phyloP scores from a whole-genome alignment of 2,329 filamentous ascomycete genomes.

The Acrocalymma vagum region DNA sequence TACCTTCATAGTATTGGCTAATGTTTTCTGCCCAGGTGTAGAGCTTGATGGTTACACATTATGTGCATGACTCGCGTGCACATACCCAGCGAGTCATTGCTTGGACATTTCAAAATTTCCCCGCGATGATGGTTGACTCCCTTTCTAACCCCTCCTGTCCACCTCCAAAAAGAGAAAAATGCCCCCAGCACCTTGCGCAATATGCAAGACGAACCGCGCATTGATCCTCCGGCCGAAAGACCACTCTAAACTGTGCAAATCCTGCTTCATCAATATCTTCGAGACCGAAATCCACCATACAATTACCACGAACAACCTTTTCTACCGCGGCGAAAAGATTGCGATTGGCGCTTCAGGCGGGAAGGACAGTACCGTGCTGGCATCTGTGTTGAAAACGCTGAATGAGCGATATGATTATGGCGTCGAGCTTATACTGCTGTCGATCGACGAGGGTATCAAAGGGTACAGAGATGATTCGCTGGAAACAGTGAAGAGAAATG shows the following conservation, averaged over 20 bases:
- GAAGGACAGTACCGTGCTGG: slow-evolving; percentile 96
- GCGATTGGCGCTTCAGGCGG: slow-evolving; percentile 97
- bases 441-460: slow-evolving; percentile 96
- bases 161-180: too few species aligned
- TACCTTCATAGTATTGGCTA: too few species aligned
- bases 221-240: slow-evolving; percentile 96
- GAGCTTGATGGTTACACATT: too few species aligned
- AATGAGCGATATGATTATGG: slow-evolving; percentile 91
- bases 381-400: slow-evolving; percentile 91
- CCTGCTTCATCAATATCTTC: slow-evolving; percentile 87
- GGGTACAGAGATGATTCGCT: slow-evolving; percentile 96
- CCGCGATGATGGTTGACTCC: too few species aligned
- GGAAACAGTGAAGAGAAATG: slow-evolving; percentile 95
- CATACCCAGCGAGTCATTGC: too few species aligned
- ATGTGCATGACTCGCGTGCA: too few species aligned
- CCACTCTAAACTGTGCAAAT: slow-evolving; percentile 88
- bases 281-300: slow-evolving; percentile 95
- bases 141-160: too few species aligned
- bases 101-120: too few species aligned
- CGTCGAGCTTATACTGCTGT: slow-evolving; percentile 84
- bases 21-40: too few species aligned
- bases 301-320: slow-evolving; percentile 82
- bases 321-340: slow-evolving; percentile 82
- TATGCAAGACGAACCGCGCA: slow-evolving; percentile 79
- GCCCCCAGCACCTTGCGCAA: slow-evolving; percentile 78